Conservation (phyloP, 163 green algal genomes). For the Trebouxiophyceae sp. region DNA sequence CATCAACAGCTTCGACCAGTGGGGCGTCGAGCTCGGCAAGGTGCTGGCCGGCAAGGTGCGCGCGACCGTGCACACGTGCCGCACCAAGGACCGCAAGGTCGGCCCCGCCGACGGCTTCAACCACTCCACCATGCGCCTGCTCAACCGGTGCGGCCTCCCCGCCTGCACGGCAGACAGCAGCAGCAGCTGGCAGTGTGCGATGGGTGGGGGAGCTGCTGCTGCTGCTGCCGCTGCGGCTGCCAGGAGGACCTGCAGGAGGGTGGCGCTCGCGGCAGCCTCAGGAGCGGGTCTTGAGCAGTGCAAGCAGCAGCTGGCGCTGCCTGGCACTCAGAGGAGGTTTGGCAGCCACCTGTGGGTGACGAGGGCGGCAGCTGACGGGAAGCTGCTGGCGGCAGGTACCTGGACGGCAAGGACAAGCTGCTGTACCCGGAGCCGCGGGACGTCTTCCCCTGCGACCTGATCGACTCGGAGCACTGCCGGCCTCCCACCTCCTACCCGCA, state of each 20-base stretch:
- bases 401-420: conserved; percentile 87
- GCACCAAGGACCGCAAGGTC: conserved; percentile 63
- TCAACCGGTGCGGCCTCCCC: conserved; percentile 63
- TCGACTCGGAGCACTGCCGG: conserved; percentile 22
- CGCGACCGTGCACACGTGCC: conserved; percentile 59
- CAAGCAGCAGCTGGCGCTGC: no score
- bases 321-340: no score
- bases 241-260: no score
- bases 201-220: no score
- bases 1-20: conserved; percentile 99
- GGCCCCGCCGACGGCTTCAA: conserved; percentile 85
- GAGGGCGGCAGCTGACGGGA: no score
- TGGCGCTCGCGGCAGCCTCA: no score
- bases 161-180: no score
- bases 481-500: conserved; percentile 23
- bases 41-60: conserved; percentile 74
- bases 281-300: no score
- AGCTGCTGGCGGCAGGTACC: no score
- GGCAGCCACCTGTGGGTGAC: no score
- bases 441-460: conserved; percentile 68
- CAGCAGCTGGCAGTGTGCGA: no score
- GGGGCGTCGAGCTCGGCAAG: conserved; percentile 99
- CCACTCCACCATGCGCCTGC: conserved; percentile 77
- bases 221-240: no score
- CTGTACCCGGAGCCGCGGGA: conserved; percentile 86